Conservation (phyloP, 2,329 filamentous ascomycete genomes). For the Ceratocystis harringtonii region DNA sequence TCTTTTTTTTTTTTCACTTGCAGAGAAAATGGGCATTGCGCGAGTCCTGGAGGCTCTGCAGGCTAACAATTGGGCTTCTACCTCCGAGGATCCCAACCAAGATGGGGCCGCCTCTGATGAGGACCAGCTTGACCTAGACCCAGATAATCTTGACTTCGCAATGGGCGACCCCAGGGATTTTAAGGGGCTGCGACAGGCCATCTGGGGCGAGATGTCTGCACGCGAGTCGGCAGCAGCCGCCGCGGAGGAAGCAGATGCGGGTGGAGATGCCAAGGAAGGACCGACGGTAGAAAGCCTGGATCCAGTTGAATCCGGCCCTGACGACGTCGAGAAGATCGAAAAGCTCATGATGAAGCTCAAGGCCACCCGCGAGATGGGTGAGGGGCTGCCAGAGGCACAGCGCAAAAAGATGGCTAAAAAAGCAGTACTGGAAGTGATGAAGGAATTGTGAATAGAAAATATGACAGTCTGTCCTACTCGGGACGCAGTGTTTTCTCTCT, state of each 20-base stretch:
- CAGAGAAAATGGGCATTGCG: conserved; percentile 44
- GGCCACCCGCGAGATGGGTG: conserved; percentile 43
- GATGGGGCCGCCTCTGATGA: conserved; percentile 23
- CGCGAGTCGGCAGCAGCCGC: conserved; percentile 20
- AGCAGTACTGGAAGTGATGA: conserved; percentile 51
- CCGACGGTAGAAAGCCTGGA: conserved; percentile 20
- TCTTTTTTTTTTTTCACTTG: neutral
- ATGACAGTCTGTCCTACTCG: neutral
- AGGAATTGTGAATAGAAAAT: conserved; percentile 30
- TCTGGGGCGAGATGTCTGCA: conserved; percentile 30
- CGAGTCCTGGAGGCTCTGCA: conserved; percentile 47
- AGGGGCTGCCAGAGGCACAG: conserved; percentile 45
- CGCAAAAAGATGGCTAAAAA: conserved; percentile 44
- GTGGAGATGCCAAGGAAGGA: neutral
- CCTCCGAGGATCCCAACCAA: conserved; percentile 21
- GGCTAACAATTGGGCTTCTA: conserved; percentile 46
- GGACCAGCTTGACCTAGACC: conserved; percentile 28
- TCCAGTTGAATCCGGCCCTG: conserved; percentile 27
- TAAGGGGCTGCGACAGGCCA: conserved; percentile 36
- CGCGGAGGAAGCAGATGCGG: conserved; percentile 3
- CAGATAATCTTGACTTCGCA: conserved; percentile 34
- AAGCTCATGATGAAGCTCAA: conserved; percentile 49
- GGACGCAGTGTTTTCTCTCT: neutral
- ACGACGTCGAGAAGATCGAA: conserved; percentile 45
- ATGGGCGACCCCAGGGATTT: conserved; percentile 37